Base-by-base conservation (phyloP, 1,284 basidiomycete genomes). In the Cutaneotrichosporon cavernicola region DNA sequence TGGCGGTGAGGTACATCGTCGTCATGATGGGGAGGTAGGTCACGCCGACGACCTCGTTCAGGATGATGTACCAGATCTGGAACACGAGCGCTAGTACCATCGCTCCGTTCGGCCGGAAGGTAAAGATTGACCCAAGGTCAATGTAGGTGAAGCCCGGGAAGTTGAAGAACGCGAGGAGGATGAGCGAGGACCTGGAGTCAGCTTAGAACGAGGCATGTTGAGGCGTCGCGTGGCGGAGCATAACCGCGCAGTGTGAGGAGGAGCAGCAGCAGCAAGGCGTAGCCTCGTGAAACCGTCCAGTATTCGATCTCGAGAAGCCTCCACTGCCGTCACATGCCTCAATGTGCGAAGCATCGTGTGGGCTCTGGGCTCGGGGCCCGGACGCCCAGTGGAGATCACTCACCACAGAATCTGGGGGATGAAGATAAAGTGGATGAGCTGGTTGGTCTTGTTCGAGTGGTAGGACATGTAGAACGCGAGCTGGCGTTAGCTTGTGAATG, bases 381-480 rank as follows among this genome's bases (percentile, higher is more conserved):
- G 8, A 34, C 1, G 21, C 32, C 6, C 34, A 31, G n/a, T 10
- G 31, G 11, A 2, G 46, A n/a, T 11, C 36, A 83, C 84, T 55
- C 70, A 90, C 91, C 92, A 95, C 56, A 91, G 76, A 70, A 95
- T 84, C 66, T 89, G 75, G 3, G 92, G 92, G 34, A 96, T 91
- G 71, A 87, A 92, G 68, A 89, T 73, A 70, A 92, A 84, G 76
- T 96, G 92, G 67, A 95, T 90, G 62, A 84, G 75, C 67, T 94
- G 81, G 77, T 96, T 96, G 65, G 87, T 81, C 40, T 85, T 86
- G 77, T 94, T 89, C 30, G 86, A 84, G 79, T 95, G 92, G 80
- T 94, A 95, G 58, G 91, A 89, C 26, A 90, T 90, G 79, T 94
- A 94, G 84, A 93, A 93, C 34, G 88, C 84, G 73, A 94, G 84